Conservation (phyloP, 2,329 filamentous ascomycete species). For the Alternaria incomplexa region DNA sequence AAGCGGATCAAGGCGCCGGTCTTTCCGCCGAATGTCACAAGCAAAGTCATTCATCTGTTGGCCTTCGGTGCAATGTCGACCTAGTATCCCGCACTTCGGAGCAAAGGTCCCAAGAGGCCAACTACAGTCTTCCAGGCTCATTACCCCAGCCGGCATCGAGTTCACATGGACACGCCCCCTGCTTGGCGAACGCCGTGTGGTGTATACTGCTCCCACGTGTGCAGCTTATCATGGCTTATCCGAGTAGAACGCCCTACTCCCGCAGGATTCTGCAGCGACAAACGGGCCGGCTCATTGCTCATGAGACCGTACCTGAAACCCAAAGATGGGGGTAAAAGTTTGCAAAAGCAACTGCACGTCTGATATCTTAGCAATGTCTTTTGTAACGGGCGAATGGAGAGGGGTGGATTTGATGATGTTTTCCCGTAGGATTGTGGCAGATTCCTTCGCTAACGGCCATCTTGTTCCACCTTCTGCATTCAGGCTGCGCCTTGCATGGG, state of each 20-base stretch:
- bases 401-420: constrained; percentile 4
- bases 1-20: constrained; percentile 7
- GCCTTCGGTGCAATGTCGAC: constrained; percentile 7
- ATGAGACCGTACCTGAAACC: constrained; percentile 14
- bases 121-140: constrained; percentile 22
- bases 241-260: constrained; percentile 23
- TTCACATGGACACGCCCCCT: constrained; percentile 41
- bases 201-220: constrained; percentile 38
- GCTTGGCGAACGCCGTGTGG: constrained; percentile 30
- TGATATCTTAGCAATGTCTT: neutral
- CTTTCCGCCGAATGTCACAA: constrained; percentile 10
- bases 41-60: constrained; percentile 3
- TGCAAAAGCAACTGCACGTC: neutral
- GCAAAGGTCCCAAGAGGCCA: constrained; percentile 20
- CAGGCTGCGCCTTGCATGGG: constrained; percentile 8
- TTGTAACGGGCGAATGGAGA: constrained; percentile 11
- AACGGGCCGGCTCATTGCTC: constrained; percentile 2
- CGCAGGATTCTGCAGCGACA: constrained; percentile 7
- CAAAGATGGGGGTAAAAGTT: constrained; percentile 10
- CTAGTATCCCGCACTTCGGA: constrained; percentile 8
- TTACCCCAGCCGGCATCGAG: constrained; percentile 24
- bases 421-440: constrained; percentile 19
- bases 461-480: constrained; percentile 23
- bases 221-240: constrained; percentile 40
- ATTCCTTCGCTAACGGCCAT: constrained; percentile 11